Conservation (phyloP, 352 stramenopile genomes). For the Pythium diclinum region DNA sequence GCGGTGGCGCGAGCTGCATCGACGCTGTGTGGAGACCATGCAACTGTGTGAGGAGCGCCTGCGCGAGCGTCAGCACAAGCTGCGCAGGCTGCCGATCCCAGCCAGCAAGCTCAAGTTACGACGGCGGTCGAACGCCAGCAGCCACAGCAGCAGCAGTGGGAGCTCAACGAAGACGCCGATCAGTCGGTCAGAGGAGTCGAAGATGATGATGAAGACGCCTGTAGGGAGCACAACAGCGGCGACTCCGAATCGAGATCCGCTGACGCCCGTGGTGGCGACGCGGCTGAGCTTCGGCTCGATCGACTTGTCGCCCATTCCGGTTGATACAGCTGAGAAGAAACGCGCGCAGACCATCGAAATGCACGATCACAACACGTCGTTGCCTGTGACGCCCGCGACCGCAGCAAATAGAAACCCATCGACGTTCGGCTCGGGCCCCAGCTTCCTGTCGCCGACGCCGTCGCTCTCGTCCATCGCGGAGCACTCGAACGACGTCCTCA, state of each 20-base stretch:
- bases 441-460: not conserved
- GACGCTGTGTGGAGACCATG: slow-evolving; percentile 40
- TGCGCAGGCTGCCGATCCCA: slow-evolving; percentile 36
- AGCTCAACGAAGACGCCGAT: not conserved
- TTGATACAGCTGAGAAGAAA: slow-evolving; percentile 20
- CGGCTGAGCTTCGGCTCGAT: slow-evolving; percentile 28
- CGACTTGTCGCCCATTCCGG: slow-evolving; percentile 48
- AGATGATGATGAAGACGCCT: not conserved
- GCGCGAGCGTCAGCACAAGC: slow-evolving; percentile 39
- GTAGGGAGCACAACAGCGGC: not conserved
- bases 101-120: slow-evolving; percentile 22
- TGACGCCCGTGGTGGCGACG: slow-evolving; percentile 19
- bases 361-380: not conserved
- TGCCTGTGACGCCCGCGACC: not conserved
- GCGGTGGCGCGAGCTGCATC: slow-evolving; percentile 34
- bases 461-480: slow-evolving; percentile 23
- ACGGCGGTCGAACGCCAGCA: slow-evolving; percentile 2
- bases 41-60: slow-evolving; percentile 35
- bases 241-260: slow-evolving; percentile 1
- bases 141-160: not conserved
- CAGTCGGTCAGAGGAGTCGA: not conserved
- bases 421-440: not conserved
- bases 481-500: slow-evolving; percentile 7
- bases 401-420: not conserved
- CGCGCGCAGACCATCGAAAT: slow-evolving; percentile 10